Percentiles rank a stretch among this genome's conserved stretches.
phyloP scores from a whole-genome alignment of 768 basidiomycete species.

The Mrakia gelida region DNA sequence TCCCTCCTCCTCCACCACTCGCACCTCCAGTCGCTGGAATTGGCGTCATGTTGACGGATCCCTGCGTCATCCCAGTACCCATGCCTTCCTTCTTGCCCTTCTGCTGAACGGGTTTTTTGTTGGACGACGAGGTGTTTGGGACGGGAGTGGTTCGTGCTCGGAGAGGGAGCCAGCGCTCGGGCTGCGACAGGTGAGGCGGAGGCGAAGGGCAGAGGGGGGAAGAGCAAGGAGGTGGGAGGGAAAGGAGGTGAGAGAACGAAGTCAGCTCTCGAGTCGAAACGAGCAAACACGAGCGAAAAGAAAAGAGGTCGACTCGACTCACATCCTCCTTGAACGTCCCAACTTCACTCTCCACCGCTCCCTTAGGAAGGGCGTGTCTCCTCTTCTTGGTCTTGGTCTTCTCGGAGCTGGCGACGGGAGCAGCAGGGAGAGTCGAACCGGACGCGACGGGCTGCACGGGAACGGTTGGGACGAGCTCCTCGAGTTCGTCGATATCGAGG shows the following conservation, averaged over 20 bases:
- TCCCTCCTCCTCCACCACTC: constrained; percentile 34
- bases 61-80: constrained; percentile 43
- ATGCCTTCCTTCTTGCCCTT: constrained; percentile 43
- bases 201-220: not conserved
- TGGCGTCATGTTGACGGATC: constrained; percentile 33
- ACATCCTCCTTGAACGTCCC: constrained; percentile 44
- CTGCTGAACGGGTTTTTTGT: constrained; percentile 41
- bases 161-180: constrained; percentile 46
- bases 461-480: constrained; percentile 43
- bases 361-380: constrained; percentile 43
- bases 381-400: constrained; percentile 35
- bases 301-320: constrained; percentile 33
- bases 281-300: constrained; percentile 1
- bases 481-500: constrained; percentile 41
- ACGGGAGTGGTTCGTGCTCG: constrained; percentile 35
- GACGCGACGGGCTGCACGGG: constrained; percentile 33
- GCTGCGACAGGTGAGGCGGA: constrained; percentile 25
- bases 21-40: constrained; percentile 17
- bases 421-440: not conserved
- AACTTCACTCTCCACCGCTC: constrained; percentile 34
- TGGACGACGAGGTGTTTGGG: not conserved
- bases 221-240: too few relatives aligned
- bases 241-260: not conserved
- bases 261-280: not conserved
- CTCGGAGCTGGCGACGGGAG: not conserved